Evolutionary conservation across 2,329 filamentous ascomycete species (phyloP).

Genomic region (Trichoderma arundinaceum): DNA sequence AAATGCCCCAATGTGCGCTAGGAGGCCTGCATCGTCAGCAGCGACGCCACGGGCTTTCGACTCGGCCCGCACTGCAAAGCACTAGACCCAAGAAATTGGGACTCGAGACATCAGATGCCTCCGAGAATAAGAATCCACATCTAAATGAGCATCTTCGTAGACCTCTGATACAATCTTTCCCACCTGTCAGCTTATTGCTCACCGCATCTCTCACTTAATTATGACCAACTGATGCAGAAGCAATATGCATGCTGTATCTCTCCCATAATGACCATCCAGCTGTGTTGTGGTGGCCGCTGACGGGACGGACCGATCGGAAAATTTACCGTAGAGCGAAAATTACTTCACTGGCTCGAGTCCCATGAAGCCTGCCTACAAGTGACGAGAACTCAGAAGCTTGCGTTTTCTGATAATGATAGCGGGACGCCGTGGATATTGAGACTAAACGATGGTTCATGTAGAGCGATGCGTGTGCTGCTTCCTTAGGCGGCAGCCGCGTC

Average conservation of each 20-base stretch:
- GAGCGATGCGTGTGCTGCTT: too few species aligned
- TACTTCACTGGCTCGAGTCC: not conserved
- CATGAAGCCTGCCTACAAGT: too few species aligned
- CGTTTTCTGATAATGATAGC: too few species aligned
- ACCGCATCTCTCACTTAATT: not conserved
- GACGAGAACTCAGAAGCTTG: too few species aligned
- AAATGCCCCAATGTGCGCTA: constrained; percentile 16
- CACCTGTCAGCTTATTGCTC: not conserved
- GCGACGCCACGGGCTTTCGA: constrained; percentile 15
- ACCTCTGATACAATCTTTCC: not conserved
- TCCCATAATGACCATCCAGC: not conserved
- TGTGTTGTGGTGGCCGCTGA: not conserved
- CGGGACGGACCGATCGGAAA: constrained; percentile 12
- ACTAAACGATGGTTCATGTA: too few species aligned
- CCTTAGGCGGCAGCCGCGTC: too few species aligned
- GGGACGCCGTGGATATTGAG: not conserved
- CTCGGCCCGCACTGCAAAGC: constrained; percentile 21
- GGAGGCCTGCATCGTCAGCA: constrained; percentile 25
- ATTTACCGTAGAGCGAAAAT: not conserved
- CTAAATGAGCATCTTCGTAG: not conserved
- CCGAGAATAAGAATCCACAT: not conserved
- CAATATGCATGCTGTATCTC: not conserved
- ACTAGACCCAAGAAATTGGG: not conserved
- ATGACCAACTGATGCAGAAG: not conserved
- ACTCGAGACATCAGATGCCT: not conserved